phyloP scores from a whole-genome alignment of 768 basidiomycete genomes.

The Leccinum rimulosum region DNA sequence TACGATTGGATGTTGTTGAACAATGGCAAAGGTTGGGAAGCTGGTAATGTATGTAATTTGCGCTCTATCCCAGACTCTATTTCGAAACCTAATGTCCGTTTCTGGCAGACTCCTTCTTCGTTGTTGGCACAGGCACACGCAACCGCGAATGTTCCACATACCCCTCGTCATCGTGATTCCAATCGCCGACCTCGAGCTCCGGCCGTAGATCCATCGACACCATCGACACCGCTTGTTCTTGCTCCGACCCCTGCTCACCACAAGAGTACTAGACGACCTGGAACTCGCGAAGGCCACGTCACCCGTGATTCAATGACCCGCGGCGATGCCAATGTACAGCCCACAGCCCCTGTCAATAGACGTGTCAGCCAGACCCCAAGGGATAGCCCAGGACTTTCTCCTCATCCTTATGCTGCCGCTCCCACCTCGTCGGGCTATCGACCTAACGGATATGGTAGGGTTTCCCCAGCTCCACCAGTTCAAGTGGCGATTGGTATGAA shows the following conservation, averaged over 20 bases:
- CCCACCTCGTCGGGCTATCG: conserved; percentile 59
- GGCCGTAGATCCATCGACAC: conserved; percentile 52
- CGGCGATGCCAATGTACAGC: conserved; percentile 57
- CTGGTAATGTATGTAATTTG: conserved; percentile 60
- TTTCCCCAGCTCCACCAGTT: conserved; percentile 44
- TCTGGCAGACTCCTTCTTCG: conserved; percentile 41
- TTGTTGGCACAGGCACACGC: conserved; percentile 52
- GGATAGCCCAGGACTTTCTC: conserved; percentile 45
- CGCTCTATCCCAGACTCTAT: background rate
- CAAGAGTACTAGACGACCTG: conserved; percentile 52
- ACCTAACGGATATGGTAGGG: conserved; percentile 51
- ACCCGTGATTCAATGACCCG: conserved; percentile 47
- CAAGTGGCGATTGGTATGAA: conserved; percentile 37
- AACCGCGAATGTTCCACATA: conserved; percentile 53
- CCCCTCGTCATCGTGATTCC: conserved; percentile 52
- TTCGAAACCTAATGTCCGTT: conserved; percentile 3
- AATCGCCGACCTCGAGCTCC: conserved; percentile 49
- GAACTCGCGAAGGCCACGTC: conserved; percentile 44
- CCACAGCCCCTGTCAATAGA: conserved; percentile 62
- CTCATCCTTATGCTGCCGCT: conserved; percentile 74
- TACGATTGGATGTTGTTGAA: conserved; percentile 98
- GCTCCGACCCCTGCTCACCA: conserved; percentile 66
- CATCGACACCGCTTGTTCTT: conserved; percentile 58
- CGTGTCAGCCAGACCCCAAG: conserved; percentile 66
- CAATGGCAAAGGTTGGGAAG: conserved; percentile 95